Base-by-base conservation (phyloP, 495 filamentous ascomycete species). In the Xylaria cubensis region DNA sequence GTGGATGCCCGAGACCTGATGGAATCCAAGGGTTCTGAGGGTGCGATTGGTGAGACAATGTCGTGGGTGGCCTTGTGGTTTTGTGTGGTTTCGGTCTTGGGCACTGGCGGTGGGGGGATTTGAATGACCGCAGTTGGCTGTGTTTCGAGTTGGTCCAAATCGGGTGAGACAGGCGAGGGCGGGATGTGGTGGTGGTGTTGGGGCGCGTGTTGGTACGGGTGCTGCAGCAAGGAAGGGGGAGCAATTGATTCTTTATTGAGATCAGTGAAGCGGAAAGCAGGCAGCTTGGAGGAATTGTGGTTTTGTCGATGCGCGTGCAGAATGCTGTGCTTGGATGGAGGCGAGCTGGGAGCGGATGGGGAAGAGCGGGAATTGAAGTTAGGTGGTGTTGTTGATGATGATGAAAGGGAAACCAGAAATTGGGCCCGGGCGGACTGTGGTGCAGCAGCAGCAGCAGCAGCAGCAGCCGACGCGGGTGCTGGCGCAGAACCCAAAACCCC, bases 201-300 rank as follows among this genome's bases (percentile, higher is more conserved):
- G 24, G 76, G 58, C 58, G 55, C 4, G 71, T 76, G 81, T 64
- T 81, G 82, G 66, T 67, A 71, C 39, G 73, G 82, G 62, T 48
- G 73, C 36, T 76, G 75, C 66, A 83, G 74, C 44, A 83, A 75
- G 46, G 80, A 81, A 39, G 82, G 75, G 21, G 80, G 36, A 24
- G 70, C 44, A 55, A 74, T 76, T 51, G 79, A 72, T 64, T 84
- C 79, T 69, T 82, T 84, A 67, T 82, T 83, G 53, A 83, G 77
- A 77, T 87, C 85, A 66, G 79, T 81, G 73, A 86, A 86, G 53
- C 85, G 83, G 72, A 80, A 87, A 34, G 84, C 79, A 32, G 85
- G 84, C 64, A 86, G 77, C 67, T 86, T 87, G 66, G 84, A 86
- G 17, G 84, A 84, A 44, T 82, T 87, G 75, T 86, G 81, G 71